Evolutionary conservation across 75 land plant species (phyloP).

Genomic region (Sequoia sempervirens): DNA sequence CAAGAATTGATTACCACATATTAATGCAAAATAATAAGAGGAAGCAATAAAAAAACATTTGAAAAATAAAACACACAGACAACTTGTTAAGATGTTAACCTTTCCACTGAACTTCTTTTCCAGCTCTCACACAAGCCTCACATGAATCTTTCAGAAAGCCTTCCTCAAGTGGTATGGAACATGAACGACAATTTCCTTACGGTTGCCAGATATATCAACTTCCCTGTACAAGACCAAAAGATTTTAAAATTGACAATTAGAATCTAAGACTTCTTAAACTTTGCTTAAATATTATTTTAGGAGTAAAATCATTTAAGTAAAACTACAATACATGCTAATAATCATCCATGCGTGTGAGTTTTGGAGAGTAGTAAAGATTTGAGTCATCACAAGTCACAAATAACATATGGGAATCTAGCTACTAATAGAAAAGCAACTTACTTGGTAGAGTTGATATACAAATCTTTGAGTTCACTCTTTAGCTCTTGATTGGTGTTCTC

Average conservation of each 20-base stretch:
- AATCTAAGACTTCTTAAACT: background rate
- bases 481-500: slow-evolving; percentile 70
- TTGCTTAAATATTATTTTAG: background rate
- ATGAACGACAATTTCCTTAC: slow-evolving; percentile 73
- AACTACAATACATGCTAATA: background rate
- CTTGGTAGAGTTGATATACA: slow-evolving; percentile 77
- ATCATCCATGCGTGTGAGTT: background rate
- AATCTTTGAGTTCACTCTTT: slow-evolving; percentile 69
- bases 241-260: background rate
- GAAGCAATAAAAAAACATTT: background rate
- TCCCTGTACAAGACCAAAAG: slow-evolving; percentile 32
- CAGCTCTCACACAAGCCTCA: slow-evolving; percentile 72
- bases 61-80: background rate
- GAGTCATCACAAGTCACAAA: background rate
- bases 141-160: slow-evolving; percentile 68
- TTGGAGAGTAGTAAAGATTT: too few species aligned
- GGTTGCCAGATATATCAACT: slow-evolving; percentile 52
- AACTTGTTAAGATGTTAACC: slow-evolving; percentile 20
- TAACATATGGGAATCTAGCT: background rate
- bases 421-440: slow-evolving; percentile 16
- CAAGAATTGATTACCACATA: background rate
- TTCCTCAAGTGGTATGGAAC: slow-evolving; percentile 72
- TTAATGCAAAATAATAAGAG: background rate
- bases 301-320: background rate
- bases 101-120: slow-evolving; percentile 94